phyloP scores from a whole-genome alignment of 495 filamentous ascomycete genomes.

The Hapsidospora chrysogenum region DNA sequence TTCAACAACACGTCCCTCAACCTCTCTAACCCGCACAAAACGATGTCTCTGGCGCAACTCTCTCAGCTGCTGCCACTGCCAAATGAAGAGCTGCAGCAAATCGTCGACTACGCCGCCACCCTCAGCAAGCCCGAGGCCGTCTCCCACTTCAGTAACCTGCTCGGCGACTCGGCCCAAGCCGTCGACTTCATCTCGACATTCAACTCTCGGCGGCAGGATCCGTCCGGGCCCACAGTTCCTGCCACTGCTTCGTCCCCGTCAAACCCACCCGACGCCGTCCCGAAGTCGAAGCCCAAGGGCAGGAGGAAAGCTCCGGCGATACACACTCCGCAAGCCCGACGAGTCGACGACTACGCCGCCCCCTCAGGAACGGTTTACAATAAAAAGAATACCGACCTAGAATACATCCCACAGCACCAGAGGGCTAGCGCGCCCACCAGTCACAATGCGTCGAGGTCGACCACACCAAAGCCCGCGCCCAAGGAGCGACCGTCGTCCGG shows the following conservation, averaged over 20 bases:
- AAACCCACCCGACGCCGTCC: slow-evolving; percentile 11
- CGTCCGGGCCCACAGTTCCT: slow-evolving; percentile 12
- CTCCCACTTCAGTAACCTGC: slow-evolving; percentile 70
- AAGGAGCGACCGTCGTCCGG: slow-evolving; percentile 25
- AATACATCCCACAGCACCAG: slow-evolving; percentile 21
- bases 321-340: slow-evolving; percentile 48
- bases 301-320: slow-evolving; percentile 45
- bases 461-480: slow-evolving; percentile 21
- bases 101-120: slow-evolving; percentile 61
- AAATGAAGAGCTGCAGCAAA: slow-evolving; percentile 62
- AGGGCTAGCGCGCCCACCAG: slow-evolving; percentile 13
- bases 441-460: slow-evolving; percentile 19
- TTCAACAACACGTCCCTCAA: neutral
- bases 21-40: no score
- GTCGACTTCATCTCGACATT: slow-evolving; percentile 88
- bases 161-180: slow-evolving; percentile 71
- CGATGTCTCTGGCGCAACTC: slow-evolving; percentile 51
- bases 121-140: slow-evolving; percentile 55
- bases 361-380: slow-evolving; percentile 19
- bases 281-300: slow-evolving; percentile 13
- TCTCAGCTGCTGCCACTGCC: slow-evolving; percentile 68
- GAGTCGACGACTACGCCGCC: slow-evolving; percentile 33
- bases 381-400: slow-evolving; percentile 22
- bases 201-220: slow-evolving; percentile 50
- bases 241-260: slow-evolving; percentile 4